phyloP scores from a whole-genome alignment of 176 grass and related monocot genomes.

The Oryza australiensis region DNA sequence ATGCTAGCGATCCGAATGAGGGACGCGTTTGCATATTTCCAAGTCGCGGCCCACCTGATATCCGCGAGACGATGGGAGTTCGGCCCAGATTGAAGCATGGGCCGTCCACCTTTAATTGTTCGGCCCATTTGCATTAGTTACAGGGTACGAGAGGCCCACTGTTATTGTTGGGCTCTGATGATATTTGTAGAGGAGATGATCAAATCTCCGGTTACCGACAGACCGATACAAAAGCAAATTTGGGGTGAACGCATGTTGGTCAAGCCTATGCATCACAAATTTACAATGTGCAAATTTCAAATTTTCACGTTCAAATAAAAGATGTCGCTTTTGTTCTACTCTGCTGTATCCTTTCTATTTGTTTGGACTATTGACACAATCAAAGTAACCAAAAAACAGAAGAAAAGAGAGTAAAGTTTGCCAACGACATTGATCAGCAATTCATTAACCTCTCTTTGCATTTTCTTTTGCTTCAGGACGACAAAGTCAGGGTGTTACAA shows the following conservation, averaged over 20 bases:
- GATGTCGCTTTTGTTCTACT: background rate
- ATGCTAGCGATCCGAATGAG: too few relatives aligned
- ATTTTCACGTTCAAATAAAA: conserved; percentile 21
- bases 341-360: background rate
- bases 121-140: too few relatives aligned
- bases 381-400: background rate
- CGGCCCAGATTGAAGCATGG: too few relatives aligned
- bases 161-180: too few relatives aligned
- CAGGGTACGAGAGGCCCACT: too few relatives aligned
- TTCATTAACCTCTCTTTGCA: conserved; percentile 19
- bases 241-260: background rate
- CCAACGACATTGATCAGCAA: conserved; percentile 19
- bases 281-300: background rate
- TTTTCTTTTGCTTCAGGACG: background rate
- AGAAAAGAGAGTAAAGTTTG: background rate
- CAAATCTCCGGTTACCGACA: too few relatives aligned
- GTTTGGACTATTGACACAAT: background rate
- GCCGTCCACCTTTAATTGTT: too few relatives aligned
- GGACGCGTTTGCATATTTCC: too few relatives aligned
- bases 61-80: too few relatives aligned
- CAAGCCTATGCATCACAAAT: background rate
- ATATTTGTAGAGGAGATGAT: too few relatives aligned
- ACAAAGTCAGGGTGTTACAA: background rate
- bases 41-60: too few relatives aligned
- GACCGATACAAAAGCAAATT: background rate